These are phyloP conservation scores for Phytophthora quininea DNA, from an alignment of 352 stramenopile species.

Conservation along the genomic window DNA sequence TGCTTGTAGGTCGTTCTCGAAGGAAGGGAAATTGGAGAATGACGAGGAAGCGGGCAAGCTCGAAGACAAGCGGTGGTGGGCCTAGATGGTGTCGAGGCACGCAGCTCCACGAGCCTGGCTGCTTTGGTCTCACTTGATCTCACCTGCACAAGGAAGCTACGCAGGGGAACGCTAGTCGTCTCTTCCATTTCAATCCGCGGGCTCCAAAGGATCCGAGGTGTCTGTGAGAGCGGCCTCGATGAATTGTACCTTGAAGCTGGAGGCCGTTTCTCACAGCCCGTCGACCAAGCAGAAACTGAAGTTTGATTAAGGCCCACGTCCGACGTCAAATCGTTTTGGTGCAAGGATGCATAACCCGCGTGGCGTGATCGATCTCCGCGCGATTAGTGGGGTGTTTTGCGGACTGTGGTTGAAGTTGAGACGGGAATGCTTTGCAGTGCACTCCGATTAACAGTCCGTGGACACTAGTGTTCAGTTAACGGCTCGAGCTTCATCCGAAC, in stretches of 20 bases:
- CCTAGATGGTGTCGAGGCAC: neutral
- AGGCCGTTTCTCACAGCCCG: neutral
- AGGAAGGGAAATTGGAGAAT: slow-evolving; percentile 27
- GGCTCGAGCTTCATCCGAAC: no score
- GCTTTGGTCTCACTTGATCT: neutral
- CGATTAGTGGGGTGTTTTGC: no score
- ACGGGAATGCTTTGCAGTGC: no score
- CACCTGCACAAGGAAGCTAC: neutral
- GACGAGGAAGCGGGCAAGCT: slow-evolving; percentile 3
- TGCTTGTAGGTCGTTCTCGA: slow-evolving; percentile 5
- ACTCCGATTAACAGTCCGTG: no score
- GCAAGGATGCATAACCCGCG: no score
- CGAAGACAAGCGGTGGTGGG: neutral
- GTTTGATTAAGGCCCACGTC: neutral
- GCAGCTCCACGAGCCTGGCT: neutral
- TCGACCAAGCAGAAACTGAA: neutral
- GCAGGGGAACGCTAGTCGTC: neutral
- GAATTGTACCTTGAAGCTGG: neutral
- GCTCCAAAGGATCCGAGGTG: neutral
- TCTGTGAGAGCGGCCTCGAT: neutral
- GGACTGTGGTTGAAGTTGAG: no score
- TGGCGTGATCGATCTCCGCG: no score
- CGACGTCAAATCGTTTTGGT: no score
- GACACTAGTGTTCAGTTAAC: no score
- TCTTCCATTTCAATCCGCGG: neutral